These are phyloP conservation scores for Vigna angularis DNA, from an alignment of 306 rosid genomes.

Conservation along the genomic window DNA sequence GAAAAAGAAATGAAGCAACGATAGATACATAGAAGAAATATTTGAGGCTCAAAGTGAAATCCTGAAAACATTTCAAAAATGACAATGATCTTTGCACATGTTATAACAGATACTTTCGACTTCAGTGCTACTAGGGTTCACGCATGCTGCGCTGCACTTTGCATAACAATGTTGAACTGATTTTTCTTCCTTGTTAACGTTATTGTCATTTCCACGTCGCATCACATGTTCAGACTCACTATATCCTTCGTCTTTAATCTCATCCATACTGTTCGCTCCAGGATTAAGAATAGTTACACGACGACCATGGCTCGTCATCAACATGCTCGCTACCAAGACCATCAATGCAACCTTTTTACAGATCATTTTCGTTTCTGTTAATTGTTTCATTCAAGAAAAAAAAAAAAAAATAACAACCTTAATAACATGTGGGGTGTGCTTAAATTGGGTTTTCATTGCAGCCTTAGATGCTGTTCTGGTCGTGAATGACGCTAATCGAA, in stretches of 20 bases:
- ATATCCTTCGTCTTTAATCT: too few relatives aligned
- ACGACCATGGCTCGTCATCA: neutral
- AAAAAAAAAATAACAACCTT: neutral
- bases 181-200: neutral
- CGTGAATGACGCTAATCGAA: neutral
- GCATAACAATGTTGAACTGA: neutral
- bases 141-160: neutral
- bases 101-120: neutral
- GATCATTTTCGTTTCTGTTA: slow-evolving; percentile 17
- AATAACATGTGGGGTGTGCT: neutral
- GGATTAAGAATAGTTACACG: neutral
- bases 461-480: neutral
- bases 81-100: neutral
- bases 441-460: neutral
- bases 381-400: neutral
- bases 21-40: too few relatives aligned
- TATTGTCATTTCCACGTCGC: neutral
- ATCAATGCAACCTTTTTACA: slow-evolving; percentile 12
- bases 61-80: too few relatives aligned
- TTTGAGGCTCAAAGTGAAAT: too few relatives aligned
- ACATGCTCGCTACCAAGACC: neutral
- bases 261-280: neutral
- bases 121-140: neutral
- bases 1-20: too few relatives aligned
- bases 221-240: neutral